phyloP scores from a whole-genome alignment of 805 yeast genomes.

The Vanderwaltozyma tropicalis region DNA sequence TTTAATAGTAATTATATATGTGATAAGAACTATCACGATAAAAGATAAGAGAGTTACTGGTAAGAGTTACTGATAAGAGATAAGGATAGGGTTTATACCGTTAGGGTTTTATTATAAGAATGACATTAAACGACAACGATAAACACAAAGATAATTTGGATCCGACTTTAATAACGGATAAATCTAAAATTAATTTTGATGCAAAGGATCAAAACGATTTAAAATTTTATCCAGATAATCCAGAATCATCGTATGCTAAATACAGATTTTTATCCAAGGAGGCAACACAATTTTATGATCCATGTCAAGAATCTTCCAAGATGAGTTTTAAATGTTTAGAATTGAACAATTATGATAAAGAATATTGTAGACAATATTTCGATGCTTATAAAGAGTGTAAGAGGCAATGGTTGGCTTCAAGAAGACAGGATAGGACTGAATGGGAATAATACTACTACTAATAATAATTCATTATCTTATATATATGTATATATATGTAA shows the following conservation, averaged over 20 bases:
- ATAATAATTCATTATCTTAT: too few species aligned
- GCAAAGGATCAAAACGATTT: slow-evolving; percentile 3
- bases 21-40: too few species aligned
- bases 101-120: too few species aligned
- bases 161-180: slow-evolving; percentile 6
- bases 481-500: too few species aligned
- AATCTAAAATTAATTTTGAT: slow-evolving; percentile 14
- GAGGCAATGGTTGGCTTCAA: slow-evolving; percentile 51
- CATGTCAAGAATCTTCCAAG: slow-evolving; percentile 80
- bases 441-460: slow-evolving; percentile 15
- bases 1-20: too few species aligned
- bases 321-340: slow-evolving; percentile 83
- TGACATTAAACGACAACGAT: too few species aligned
- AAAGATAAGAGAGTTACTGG: too few species aligned
- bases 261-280: slow-evolving; percentile 62
- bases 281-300: slow-evolving; percentile 81
- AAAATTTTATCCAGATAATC: slow-evolving; percentile 65
- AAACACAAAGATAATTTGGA: neutral
- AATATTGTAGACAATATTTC: slow-evolving; percentile 67
- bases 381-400: slow-evolving; percentile 91
- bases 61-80: too few species aligned
- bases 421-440: slow-evolving; percentile 27
- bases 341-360: slow-evolving; percentile 60
- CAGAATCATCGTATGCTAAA: slow-evolving; percentile 60
- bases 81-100: too few species aligned